Evolutionary conservation across 2,329 filamentous ascomycete genomes (phyloP).

Genomic region (Didymella segeticola): DNA sequence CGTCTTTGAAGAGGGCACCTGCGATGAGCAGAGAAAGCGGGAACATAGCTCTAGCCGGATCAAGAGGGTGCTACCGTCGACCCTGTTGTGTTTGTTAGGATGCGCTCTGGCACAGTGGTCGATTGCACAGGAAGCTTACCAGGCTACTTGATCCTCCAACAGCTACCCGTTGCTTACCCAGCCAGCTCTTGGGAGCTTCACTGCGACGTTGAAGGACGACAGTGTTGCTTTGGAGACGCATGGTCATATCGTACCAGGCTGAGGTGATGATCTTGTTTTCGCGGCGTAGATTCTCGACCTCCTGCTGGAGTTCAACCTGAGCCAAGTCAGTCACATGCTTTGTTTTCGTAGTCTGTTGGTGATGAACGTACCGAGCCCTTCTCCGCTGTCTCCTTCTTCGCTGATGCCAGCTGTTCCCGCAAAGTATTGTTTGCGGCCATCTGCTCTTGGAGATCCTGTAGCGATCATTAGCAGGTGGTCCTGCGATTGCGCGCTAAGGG

Average conservation of each 20-base stretch:
- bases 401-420: conserved; percentile 41
- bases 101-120: background rate
- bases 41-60: conserved; percentile 17
- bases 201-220: conserved; percentile 77
- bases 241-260: conserved; percentile 86
- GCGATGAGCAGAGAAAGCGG: conserved; percentile 13
- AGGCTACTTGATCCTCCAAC: conserved; percentile 42
- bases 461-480: conserved; percentile 23
- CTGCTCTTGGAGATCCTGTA: conserved; percentile 44
- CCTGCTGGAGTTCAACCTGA: conserved; percentile 46
- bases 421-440: conserved; percentile 30
- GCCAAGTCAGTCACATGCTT: conserved; percentile 1
- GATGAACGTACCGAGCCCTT: conserved; percentile 44
- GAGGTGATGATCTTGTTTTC: conserved; percentile 80
- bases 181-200: conserved; percentile 80
- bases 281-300: conserved; percentile 73
- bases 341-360: background rate
- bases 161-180: conserved; percentile 76
- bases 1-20: background rate
- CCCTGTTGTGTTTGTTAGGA: conserved; percentile 9
- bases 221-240: conserved; percentile 80
- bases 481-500: conserved; percentile 12
- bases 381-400: conserved; percentile 43
- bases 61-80: conserved; percentile 30
- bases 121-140: conserved; percentile 19